Percentiles rank a stretch among this genome's conserved stretches.
phyloP scores from a whole-genome alignment of 2,329 filamentous ascomycete species.

The Coniosporium tulheliwenetii region DNA sequence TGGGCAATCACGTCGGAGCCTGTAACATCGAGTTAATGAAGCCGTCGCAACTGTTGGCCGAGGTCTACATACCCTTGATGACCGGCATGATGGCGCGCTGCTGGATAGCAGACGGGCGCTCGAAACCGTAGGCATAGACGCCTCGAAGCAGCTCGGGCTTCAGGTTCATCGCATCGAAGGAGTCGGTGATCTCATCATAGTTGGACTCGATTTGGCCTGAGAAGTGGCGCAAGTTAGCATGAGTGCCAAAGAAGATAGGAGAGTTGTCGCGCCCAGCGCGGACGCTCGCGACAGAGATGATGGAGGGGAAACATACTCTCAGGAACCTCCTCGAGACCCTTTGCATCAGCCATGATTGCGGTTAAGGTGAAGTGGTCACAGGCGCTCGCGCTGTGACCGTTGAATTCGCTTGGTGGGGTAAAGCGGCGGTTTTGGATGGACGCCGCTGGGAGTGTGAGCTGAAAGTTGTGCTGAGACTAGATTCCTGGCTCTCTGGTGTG shows the following conservation, averaged over 20 bases:
- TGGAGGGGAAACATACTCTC: conserved; percentile 53
- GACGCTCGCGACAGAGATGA: neutral
- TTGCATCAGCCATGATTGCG: conserved; percentile 97
- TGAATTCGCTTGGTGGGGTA: conserved; percentile 21
- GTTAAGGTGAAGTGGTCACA: conserved; percentile 46
- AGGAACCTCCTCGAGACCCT: conserved; percentile 96
- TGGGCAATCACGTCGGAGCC: conserved; percentile 98
- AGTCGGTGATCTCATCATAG: conserved; percentile 99
- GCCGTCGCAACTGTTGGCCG: conserved; percentile 5
- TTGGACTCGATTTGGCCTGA: conserved; percentile 98
- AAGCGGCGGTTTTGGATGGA: conserved; percentile 19
- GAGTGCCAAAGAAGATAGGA: neutral
- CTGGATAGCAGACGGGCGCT: conserved; percentile 98
- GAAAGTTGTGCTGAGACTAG: conserved; percentile 21
- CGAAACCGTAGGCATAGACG: conserved; percentile 99
- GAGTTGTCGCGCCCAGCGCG: no score
- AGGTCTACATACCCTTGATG: conserved; percentile 69
- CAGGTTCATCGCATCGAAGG: conserved; percentile 95
- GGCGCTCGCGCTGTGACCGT: conserved; percentile 63
- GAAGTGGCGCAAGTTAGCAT: conserved; percentile 6
- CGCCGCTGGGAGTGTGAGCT: conserved; percentile 16
- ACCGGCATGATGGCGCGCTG: conserved; percentile 99
- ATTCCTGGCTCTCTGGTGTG: conserved; percentile 29
- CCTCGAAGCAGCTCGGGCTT: conserved; percentile 95
- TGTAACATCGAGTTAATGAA: conserved; percentile 21